phyloP scores from a whole-genome alignment of 768 basidiomycete species.

The Nevesoporus exiguus region DNA sequence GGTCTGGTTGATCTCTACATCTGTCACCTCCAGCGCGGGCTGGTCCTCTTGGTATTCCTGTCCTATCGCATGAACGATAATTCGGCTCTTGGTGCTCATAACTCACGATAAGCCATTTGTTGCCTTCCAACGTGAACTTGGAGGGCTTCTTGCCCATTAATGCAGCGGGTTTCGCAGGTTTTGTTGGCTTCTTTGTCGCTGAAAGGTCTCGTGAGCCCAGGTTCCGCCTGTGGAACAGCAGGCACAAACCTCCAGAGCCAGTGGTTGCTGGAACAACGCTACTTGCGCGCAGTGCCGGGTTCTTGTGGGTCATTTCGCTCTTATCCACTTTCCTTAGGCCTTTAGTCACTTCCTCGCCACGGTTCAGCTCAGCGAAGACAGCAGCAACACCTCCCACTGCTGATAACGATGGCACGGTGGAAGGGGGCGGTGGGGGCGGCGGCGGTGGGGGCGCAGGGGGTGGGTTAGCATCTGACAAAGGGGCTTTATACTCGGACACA shows the following conservation, averaged over 20 bases:
- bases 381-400: slow-evolving; percentile 60
- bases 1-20: slow-evolving; percentile 74
- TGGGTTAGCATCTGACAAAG: slow-evolving; percentile 28
- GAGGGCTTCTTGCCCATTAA: slow-evolving; percentile 88
- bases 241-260: slow-evolving; percentile 30
- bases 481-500: slow-evolving; percentile 49
- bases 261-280: slow-evolving; percentile 48
- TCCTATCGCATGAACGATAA: slow-evolving; percentile 1
- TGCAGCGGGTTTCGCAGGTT: slow-evolving; percentile 81
- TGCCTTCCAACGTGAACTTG: slow-evolving; percentile 87
- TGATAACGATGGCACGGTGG: slow-evolving; percentile 40
- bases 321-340: slow-evolving; percentile 90
- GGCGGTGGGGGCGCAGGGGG: slow-evolving; percentile 49
- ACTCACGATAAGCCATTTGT: slow-evolving; percentile 88
- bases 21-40: slow-evolving; percentile 61
- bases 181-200: slow-evolving; percentile 63
- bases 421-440: slow-evolving; percentile 51
- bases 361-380: slow-evolving; percentile 88
- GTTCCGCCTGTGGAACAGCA: slow-evolving; percentile 12
- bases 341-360: slow-evolving; percentile 86
- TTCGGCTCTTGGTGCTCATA: neutral
- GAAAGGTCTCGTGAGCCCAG: neutral
- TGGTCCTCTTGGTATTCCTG: slow-evolving; percentile 95
- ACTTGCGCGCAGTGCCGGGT: slow-evolving; percentile 72
- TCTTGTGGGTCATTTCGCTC: slow-evolving; percentile 99